Conservation (phyloP, 441 rosid species). For the Gossypium trilobum region DNA sequence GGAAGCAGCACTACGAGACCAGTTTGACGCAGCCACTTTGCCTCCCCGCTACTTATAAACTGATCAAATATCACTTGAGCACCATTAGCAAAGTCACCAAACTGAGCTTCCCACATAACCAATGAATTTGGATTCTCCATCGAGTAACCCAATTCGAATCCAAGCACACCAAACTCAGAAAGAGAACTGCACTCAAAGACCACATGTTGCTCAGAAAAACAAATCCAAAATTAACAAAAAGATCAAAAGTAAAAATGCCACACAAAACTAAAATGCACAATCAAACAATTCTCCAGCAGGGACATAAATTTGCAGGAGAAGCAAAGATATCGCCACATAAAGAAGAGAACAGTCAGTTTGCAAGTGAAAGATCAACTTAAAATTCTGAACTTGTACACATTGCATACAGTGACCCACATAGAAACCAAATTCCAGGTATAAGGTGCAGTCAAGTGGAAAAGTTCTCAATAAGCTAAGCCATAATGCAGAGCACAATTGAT, state of each 20-base stretch:
- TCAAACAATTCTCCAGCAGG: conserved; percentile 2
- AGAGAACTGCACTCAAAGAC: conserved; percentile 57
- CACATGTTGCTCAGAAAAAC: conserved; percentile 5
- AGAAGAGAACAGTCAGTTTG: not conserved
- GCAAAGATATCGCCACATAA: not conserved
- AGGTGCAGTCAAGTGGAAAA: not conserved
- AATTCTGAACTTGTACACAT: not conserved
- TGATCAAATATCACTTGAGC: conserved; percentile 96
- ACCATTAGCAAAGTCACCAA: conserved; percentile 92
- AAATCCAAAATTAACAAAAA: not conserved
- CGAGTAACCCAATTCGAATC: conserved; percentile 93
- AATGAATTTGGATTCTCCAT: conserved; percentile 90
- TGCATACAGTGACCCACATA: not conserved
- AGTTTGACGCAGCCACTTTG: conserved; percentile 93
- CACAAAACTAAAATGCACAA: not conserved
- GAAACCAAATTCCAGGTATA: not conserved
- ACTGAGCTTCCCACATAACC: conserved; percentile 95
- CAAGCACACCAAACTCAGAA: conserved; percentile 96
- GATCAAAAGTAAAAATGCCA: not conserved
- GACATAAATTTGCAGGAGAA: not conserved
- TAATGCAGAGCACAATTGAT: not conserved
- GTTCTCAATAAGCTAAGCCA: not conserved
- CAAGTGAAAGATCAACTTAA: not conserved
- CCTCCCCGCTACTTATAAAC: conserved; percentile 87
- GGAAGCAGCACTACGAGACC: conserved; percentile 92